Conservation (phyloP, 2,329 filamentous ascomycete genomes). For the Fusarium sp. region DNA sequence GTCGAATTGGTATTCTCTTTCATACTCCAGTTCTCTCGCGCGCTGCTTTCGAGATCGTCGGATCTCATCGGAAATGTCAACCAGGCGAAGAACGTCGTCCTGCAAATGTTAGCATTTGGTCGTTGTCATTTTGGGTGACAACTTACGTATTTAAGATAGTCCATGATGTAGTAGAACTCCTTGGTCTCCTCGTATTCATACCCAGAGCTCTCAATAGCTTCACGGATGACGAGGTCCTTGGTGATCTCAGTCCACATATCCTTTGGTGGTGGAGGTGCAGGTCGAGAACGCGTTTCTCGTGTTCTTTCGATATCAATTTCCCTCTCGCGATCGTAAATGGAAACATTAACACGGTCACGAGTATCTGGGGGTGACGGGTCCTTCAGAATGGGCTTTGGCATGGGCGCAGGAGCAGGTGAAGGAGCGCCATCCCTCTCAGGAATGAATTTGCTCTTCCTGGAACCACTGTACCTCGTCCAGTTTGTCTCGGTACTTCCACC, state of each 20-base stretch:
- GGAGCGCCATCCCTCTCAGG: slow-evolving; percentile 69
- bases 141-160: slow-evolving; percentile 88
- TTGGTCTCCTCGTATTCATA: slow-evolving; percentile 94
- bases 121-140: not conserved
- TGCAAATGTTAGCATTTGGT: slow-evolving; percentile 49
- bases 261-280: slow-evolving; percentile 55
- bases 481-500: slow-evolving; percentile 80
- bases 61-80: slow-evolving; percentile 85
- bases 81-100: slow-evolving; percentile 88
- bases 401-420: slow-evolving; percentile 29
- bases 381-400: slow-evolving; percentile 36
- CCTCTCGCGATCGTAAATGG: slow-evolving; percentile 57
- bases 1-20: slow-evolving; percentile 65
- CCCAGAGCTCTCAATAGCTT: slow-evolving; percentile 84
- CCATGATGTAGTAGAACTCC: slow-evolving; percentile 90
- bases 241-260: slow-evolving; percentile 98
- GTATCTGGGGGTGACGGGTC: slow-evolving; percentile 43
- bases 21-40: slow-evolving; percentile 65
- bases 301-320: slow-evolving; percentile 66
- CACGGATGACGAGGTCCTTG: slow-evolving; percentile 86
- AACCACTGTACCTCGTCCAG: slow-evolving; percentile 83
- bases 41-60: slow-evolving; percentile 68
- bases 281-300: slow-evolving; percentile 58
- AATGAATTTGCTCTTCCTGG: slow-evolving; percentile 77
- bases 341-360: slow-evolving; percentile 56